Evolutionary conservation across 352 stramenopile genomes (phyloP).

Genomic region (Pythium myriotylum): DNA sequence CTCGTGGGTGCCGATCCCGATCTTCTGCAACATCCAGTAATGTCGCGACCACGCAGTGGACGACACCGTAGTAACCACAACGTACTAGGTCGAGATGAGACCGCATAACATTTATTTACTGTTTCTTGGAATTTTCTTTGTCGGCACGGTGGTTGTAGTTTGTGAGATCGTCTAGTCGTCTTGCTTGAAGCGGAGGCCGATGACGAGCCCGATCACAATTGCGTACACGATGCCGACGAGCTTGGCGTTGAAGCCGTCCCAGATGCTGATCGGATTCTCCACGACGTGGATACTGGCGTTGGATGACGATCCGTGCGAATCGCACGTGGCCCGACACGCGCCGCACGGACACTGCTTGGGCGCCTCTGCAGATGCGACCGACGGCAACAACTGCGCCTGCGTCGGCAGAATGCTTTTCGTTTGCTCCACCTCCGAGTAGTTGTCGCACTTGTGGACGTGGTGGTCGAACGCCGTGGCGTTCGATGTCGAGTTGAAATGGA

Average conservation of each 20-base stretch:
- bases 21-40: constrained; percentile 73
- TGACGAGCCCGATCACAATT: constrained; percentile 35
- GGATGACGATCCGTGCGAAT: constrained; percentile 35
- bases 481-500: constrained; percentile 59
- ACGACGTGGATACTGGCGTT: constrained; percentile 52
- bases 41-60: no score
- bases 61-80: not conserved
- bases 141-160: not conserved
- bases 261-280: constrained; percentile 69
- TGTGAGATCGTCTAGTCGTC: constrained; percentile 19
- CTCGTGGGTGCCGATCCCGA: constrained; percentile 60
- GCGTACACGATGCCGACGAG: constrained; percentile 69
- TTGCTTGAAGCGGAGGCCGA: constrained; percentile 52
- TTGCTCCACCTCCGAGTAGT: constrained; percentile 67
- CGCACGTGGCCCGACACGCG: constrained; percentile 68
- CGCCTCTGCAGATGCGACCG: constrained; percentile 49
- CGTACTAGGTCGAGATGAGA: no score
- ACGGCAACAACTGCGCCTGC: constrained; percentile 68
- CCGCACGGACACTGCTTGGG: constrained; percentile 80
- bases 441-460: constrained; percentile 68
- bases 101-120: not conserved
- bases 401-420: constrained; percentile 45
- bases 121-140: not conserved
- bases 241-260: constrained; percentile 61
- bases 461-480: constrained; percentile 52